Evolutionary conservation across 805 yeast genomes (phyloP).

Genomic region (Wickerhamiella cacticola): DNA sequence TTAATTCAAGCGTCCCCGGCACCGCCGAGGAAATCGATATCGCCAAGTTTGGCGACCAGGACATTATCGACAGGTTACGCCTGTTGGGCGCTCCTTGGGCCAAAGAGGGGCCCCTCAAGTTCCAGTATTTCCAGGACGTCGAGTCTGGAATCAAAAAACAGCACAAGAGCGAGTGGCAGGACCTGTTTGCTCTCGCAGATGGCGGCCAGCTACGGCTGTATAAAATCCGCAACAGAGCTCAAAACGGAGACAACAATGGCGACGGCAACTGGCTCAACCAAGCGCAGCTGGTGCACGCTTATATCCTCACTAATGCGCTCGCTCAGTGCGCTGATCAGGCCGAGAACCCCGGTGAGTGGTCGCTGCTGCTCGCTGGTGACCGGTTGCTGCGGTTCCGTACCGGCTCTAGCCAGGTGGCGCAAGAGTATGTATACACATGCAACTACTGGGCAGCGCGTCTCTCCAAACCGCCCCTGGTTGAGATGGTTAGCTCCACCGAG

Average conservation of each 20-base stretch:
- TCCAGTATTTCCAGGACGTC: slow-evolving; percentile 25
- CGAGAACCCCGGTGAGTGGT: slow-evolving; percentile 37
- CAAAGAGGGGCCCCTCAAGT: slow-evolving; percentile 51
- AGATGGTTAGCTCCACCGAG: slow-evolving; percentile 59
- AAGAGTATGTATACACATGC: slow-evolving; percentile 59
- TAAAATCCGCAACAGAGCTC: slow-evolving; percentile 32
- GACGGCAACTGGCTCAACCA: slow-evolving; percentile 61
- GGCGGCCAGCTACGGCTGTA: slow-evolving; percentile 53
- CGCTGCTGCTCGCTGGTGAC: slow-evolving; percentile 41
- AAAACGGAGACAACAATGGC: slow-evolving; percentile 29
- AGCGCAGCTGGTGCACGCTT: slow-evolving; percentile 44
- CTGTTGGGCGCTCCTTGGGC: slow-evolving; percentile 66
- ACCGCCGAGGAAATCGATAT: slow-evolving; percentile 17
- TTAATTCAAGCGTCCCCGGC: slow-evolving; percentile 9
- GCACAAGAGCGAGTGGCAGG: slow-evolving; percentile 33
- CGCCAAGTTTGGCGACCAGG: slow-evolving; percentile 24
- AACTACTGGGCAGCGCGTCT: slow-evolving; percentile 86
- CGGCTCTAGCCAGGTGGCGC: slow-evolving; percentile 53
- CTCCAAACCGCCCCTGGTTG: slow-evolving; percentile 64
- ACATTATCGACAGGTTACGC: slow-evolving; percentile 37
- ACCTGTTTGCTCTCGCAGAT: slow-evolving; percentile 53
- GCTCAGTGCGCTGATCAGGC: slow-evolving; percentile 32
- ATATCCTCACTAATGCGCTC: slow-evolving; percentile 38
- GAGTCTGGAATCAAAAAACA: slow-evolving; percentile 23
- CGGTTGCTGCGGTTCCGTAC: slow-evolving; percentile 48